Percentiles rank a stretch among this genome's conserved stretches.
These are phyloP conservation scores for Pelargonium fulgidum DNA, from an alignment of 441 rosid genomes.

Conservation along the genomic window DNA sequence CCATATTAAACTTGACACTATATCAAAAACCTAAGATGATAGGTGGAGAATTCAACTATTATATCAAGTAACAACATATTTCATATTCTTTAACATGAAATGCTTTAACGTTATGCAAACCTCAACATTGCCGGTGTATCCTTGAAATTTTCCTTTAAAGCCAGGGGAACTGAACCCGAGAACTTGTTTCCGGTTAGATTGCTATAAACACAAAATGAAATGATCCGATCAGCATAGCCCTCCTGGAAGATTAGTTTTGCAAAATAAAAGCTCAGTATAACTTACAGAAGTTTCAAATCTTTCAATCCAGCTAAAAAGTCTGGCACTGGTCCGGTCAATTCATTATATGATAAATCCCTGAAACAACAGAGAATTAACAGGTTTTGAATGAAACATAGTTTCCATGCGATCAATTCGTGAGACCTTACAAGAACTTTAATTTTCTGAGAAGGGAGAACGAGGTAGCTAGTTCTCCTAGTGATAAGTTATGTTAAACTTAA, in stretches of 20 bases:
- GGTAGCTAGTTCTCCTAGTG: too few relatives aligned
- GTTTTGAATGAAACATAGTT: too few relatives aligned
- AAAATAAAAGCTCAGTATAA: not conserved
- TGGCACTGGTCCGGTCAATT: conserved; percentile 21
- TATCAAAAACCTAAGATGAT: too few relatives aligned
- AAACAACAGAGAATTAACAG: not conserved
- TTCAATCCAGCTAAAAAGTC: conserved; percentile 18
- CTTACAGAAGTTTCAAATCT: conserved; percentile 20
- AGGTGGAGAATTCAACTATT: too few relatives aligned
- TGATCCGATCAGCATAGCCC: not conserved
- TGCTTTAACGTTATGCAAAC: conserved; percentile 11
- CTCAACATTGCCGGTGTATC: conserved; percentile 16
- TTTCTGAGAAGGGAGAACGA: too few relatives aligned
- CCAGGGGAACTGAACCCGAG: conserved; percentile 17
- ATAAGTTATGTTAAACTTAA: too few relatives aligned
- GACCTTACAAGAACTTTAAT: too few relatives aligned
- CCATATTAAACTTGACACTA: too few relatives aligned
- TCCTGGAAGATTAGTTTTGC: too few relatives aligned
- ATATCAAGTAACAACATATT: too few relatives aligned
- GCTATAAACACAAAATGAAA: not conserved
- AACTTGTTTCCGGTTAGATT: conserved; percentile 21
- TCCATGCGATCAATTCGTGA: too few relatives aligned
- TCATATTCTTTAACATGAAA: too few relatives aligned
- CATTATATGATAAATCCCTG: conserved; percentile 23
- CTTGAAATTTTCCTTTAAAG: conserved; percentile 12